phyloP scores from a whole-genome alignment of 2,329 filamentous ascomycete genomes.

The Venturia pyrina region DNA sequence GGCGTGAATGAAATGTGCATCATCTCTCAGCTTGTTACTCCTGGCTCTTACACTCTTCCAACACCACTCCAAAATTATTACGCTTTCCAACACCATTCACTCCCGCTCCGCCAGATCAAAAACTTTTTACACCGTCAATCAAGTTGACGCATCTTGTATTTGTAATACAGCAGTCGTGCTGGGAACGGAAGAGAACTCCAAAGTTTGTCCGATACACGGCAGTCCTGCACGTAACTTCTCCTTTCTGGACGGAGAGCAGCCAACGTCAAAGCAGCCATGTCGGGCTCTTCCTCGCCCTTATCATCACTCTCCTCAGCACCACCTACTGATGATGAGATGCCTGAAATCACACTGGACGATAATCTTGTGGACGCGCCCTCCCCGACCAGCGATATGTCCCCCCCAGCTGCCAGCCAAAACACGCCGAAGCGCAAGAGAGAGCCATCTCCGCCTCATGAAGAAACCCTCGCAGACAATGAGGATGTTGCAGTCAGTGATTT shows the following conservation, averaged over 20 bases:
- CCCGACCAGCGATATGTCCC: slow-evolving; percentile 11
- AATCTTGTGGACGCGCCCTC: background rate
- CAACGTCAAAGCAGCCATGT: slow-evolving; percentile 28
- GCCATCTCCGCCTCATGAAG: slow-evolving; percentile 83
- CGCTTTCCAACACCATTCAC: background rate
- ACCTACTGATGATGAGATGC: slow-evolving; percentile 46
- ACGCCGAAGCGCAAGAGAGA: slow-evolving; percentile 59
- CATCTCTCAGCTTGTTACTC: background rate
- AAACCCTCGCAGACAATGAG: slow-evolving; percentile 78
- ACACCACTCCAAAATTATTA: background rate
- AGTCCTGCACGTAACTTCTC: background rate
- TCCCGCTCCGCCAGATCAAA: too few relatives aligned
- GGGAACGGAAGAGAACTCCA: background rate
- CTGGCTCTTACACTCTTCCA: background rate
- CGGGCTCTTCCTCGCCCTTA: slow-evolving; percentile 44
- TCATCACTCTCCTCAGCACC: slow-evolving; percentile 44
- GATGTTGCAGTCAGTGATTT: slow-evolving; percentile 73
- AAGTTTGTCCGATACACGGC: background rate
- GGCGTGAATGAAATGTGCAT: background rate
- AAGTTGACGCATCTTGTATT: background rate
- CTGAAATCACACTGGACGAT: slow-evolving; percentile 20
- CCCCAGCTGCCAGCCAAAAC: slow-evolving; percentile 20
- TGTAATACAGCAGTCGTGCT: background rate
- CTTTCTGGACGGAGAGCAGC: background rate
- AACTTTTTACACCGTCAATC: background rate